phyloP scores from a whole-genome alignment of 2,329 filamentous ascomycete genomes.

The Stagonosporopsis tanaceti region DNA sequence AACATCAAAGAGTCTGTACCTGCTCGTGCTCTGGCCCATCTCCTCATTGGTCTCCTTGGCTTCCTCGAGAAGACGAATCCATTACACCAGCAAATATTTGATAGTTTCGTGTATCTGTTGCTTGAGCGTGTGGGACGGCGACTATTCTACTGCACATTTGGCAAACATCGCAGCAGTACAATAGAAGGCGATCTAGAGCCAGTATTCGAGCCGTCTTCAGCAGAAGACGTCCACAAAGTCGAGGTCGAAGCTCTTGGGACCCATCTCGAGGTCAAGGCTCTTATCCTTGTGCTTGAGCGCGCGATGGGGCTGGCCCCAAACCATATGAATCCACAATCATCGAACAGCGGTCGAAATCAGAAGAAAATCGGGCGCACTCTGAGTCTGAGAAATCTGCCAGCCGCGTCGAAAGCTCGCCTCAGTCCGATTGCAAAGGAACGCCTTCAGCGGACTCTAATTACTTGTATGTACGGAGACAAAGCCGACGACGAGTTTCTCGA shows the following conservation, averaged over 20 bases:
- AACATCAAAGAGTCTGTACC: slow-evolving; percentile 34
- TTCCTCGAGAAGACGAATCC: slow-evolving; percentile 46
- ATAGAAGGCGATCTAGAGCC: slow-evolving; percentile 40
- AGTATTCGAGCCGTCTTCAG: slow-evolving; percentile 12
- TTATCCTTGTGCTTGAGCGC: slow-evolving; percentile 52
- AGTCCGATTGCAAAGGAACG: slow-evolving; percentile 50
- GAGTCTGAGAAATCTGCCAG: slow-evolving; percentile 34
- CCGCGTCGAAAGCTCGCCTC: slow-evolving; percentile 43
- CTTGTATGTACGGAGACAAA: slow-evolving; percentile 53
- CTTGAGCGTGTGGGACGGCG: slow-evolving; percentile 51
- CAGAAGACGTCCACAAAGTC: slow-evolving; percentile 16
- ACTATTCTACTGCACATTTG: slow-evolving; percentile 52
- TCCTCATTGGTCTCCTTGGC: slow-evolving; percentile 48
- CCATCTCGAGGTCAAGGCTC: slow-evolving; percentile 51
- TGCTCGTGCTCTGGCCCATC: slow-evolving; percentile 41
- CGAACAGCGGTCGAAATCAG: not conserved
- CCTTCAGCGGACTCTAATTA: slow-evolving; percentile 56
- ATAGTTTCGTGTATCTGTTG: slow-evolving; percentile 53
- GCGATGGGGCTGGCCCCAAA: slow-evolving; percentile 51
- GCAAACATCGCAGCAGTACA: slow-evolving; percentile 35
- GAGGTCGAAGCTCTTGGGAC: slow-evolving; percentile 34
- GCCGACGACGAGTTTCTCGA: slow-evolving; percentile 52
- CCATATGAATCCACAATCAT: slow-evolving; percentile 40
- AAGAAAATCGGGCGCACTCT: slow-evolving; percentile 31
- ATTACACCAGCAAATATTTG: slow-evolving; percentile 52